These are phyloP conservation scores for Pseudomassariella vexata DNA, from an alignment of 2,329 filamentous ascomycete genomes.

Conservation along the genomic window DNA sequence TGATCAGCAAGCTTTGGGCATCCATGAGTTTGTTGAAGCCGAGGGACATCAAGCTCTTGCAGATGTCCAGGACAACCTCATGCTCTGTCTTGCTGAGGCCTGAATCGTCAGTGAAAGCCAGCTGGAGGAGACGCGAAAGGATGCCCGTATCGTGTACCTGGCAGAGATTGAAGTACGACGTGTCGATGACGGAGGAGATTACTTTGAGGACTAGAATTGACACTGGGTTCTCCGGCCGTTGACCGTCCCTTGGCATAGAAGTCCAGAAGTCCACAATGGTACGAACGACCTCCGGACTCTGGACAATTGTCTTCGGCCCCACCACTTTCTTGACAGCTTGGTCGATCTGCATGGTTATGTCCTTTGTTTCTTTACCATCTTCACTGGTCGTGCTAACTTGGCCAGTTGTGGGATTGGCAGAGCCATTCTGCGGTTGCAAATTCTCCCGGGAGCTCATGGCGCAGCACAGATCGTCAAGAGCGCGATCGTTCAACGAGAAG, in stretches of 20 bases:
- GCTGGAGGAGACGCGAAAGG: slow-evolving; percentile 58
- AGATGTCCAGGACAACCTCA: slow-evolving; percentile 58
- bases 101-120: slow-evolving; percentile 51
- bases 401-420: slow-evolving; percentile 12
- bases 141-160: slow-evolving; percentile 69
- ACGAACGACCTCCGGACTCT: slow-evolving; percentile 58
- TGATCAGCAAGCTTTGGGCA: slow-evolving; percentile 65
- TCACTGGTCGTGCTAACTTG: slow-evolving; percentile 7
- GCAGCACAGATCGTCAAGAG: slow-evolving; percentile 63
- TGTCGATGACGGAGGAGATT: slow-evolving; percentile 49
- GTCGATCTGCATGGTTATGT: slow-evolving; percentile 20
- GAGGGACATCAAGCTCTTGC: slow-evolving; percentile 62
- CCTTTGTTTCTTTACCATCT: slow-evolving; percentile 4
- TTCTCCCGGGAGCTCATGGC: slow-evolving; percentile 35
- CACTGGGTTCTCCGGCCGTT: slow-evolving; percentile 36
- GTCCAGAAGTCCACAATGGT: slow-evolving; percentile 60
- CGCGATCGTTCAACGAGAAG: slow-evolving; percentile 74
- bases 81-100: slow-evolving; percentile 50
- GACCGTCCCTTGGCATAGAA: slow-evolving; percentile 46
- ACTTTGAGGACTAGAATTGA: slow-evolving; percentile 63
- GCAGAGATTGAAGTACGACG: slow-evolving; percentile 64
- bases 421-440: too few species aligned
- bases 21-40: slow-evolving; percentile 79
- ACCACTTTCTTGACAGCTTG: slow-evolving; percentile 42
- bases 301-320: slow-evolving; percentile 44